These are phyloP conservation scores for Athelia sp. DNA, from an alignment of 1,284 basidiomycete genomes.

Conservation along the genomic window DNA sequence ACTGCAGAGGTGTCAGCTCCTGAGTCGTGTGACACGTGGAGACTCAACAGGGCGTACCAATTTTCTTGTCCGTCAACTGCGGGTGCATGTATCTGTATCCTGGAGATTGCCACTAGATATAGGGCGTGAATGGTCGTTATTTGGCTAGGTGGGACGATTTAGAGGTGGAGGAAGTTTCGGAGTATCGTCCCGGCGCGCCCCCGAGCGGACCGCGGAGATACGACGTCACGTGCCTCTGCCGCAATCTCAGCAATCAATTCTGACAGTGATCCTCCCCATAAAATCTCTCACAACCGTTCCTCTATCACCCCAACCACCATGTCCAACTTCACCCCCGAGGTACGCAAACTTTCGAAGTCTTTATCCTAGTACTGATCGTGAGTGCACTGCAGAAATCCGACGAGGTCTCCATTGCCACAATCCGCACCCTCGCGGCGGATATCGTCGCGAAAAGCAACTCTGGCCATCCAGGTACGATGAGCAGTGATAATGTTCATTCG, in stretches of 20 bases:
- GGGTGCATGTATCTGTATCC: no score
- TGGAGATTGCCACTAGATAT: conserved; percentile 2
- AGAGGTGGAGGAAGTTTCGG: no score
- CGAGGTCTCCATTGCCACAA: conserved; percentile 58
- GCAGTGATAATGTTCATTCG: conserved; percentile 5
- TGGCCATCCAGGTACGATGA: conserved; percentile 72
- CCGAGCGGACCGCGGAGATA: background rate
- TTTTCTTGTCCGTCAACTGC: conserved; percentile 66
- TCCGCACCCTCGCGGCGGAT: conserved; percentile 70
- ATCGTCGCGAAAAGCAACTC: conserved; percentile 83
- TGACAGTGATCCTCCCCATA: background rate
- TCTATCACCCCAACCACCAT: conserved; percentile 28
- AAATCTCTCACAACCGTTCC: conserved; percentile 4
- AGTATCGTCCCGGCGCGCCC: background rate
- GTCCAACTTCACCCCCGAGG: conserved; percentile 30
- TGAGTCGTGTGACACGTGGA: background rate
- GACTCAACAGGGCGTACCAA: conserved; percentile 1
- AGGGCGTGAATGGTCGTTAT: no score
- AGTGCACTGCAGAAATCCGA: conserved; percentile 34
- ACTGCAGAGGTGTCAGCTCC: conserved; percentile 30
- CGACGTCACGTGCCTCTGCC: background rate
- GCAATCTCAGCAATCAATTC: background rate
- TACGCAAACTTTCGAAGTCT: background rate
- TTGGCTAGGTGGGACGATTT: no score
- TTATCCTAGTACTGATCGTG: background rate